A percentile compares a stretch with the other conserved stretches of the same genome.
Evolutionary conservation across 306 rosid species (phyloP).

Genomic region (Rosa rugosa): DNA sequence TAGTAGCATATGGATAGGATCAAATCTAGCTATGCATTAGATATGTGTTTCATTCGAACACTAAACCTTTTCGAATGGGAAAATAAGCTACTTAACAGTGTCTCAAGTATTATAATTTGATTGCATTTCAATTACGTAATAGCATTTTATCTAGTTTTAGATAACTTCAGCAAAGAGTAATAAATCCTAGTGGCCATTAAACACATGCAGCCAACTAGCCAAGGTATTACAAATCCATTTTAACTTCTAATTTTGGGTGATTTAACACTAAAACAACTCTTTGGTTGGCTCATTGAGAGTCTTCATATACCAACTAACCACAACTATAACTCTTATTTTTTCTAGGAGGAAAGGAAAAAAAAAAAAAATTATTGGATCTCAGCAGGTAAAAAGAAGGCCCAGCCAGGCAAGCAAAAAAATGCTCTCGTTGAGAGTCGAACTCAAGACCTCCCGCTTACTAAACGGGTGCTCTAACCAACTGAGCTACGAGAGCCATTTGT

Average conservation of each 20-base stretch:
- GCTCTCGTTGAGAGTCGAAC: slow-evolving; percentile 51
- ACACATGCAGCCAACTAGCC: neutral
- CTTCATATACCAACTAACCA: neutral
- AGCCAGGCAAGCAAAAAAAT: neutral
- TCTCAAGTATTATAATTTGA: neutral
- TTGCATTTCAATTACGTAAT: neutral
- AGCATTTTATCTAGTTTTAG: neutral
- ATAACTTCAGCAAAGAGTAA: neutral
- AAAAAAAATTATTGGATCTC: too few species aligned
- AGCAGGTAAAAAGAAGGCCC: too few species aligned
- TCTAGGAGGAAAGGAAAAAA: too few species aligned
- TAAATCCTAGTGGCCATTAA: neutral
- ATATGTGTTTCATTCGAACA: neutral
- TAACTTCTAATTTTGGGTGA: neutral
- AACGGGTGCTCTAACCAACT: slow-evolving; percentile 59
- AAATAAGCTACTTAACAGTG: neutral
- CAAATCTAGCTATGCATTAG: neutral
- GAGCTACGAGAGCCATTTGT: slow-evolving; percentile 39
- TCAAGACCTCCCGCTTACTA: slow-evolving; percentile 61
- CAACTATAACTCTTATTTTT: too few species aligned
- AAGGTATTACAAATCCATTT: neutral
- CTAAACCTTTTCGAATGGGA: neutral
- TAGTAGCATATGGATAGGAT: neutral
- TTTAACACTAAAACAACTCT: neutral
- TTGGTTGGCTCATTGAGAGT: neutral